A percentile compares a stretch with the other conserved stretches of the same genome.
Conservation (phyloP, 2,329 filamentous ascomycete genomes). For the Aspergillus novofumigatus region DNA sequence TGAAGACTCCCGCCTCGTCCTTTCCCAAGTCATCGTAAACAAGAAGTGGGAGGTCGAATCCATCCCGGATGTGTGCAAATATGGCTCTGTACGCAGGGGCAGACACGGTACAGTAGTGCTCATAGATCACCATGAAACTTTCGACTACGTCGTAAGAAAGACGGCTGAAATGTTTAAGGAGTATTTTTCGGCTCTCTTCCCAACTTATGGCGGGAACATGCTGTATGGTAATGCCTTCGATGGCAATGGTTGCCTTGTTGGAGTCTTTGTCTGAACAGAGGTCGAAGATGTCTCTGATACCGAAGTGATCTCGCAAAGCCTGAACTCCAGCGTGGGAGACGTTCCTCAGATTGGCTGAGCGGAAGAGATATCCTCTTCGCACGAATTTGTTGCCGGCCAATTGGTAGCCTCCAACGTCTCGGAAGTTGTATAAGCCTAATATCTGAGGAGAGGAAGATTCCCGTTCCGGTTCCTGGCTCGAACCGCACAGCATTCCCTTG, state of each 20-base stretch:
- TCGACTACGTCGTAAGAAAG: not conserved
- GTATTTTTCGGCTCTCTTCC: not conserved
- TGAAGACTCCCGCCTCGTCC: slow-evolving; percentile 69
- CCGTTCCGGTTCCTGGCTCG: not conserved
- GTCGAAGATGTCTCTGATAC: not conserved
- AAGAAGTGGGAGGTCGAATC: slow-evolving; percentile 49
- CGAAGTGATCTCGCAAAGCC: not conserved
- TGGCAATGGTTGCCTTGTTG: not conserved
- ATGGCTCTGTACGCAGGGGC: not conserved
- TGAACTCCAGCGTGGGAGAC: not conserved
- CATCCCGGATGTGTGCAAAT: not conserved
- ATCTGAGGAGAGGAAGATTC: not conserved
- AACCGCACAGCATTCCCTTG: not conserved
- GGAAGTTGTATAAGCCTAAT: not conserved
- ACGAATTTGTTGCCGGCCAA: not conserved
- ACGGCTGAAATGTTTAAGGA: not conserved
- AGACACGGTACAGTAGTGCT: not conserved
- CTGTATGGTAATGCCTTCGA: not conserved
- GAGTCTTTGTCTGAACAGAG: not conserved
- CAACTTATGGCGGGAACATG: not conserved
- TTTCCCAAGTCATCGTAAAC: slow-evolving; percentile 76
- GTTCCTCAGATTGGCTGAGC: not conserved
- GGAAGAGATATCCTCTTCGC: not conserved
- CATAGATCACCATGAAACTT: not conserved
- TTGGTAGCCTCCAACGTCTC: not conserved